Evolutionary conservation across 306 rosid genomes (phyloP), one percentile per base, ranked within the genome.

Genomic region (Begonia fuchsioides): DNA sequence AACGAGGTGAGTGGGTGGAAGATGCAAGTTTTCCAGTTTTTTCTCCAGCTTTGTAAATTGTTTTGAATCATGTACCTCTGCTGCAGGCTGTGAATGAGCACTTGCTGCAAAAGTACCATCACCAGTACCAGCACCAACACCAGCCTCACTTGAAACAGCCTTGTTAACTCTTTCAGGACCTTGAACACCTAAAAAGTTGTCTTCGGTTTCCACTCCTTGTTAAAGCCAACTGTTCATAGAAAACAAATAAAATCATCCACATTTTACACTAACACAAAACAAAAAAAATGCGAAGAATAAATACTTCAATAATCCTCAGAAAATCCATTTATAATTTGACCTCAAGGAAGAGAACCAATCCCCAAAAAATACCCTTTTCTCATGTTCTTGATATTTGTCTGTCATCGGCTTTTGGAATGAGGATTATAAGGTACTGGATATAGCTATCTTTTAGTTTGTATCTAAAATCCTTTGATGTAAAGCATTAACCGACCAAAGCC

Each of bases 121-220:
- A 41, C 72, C 63, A 55, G 61, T n/a, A n/a, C n/a, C n/a, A 13
- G 64, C 52, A 70, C 58, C 46, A 40, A 68, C 16, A 41, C 72
- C 63, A 55, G 61, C 74, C 64, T 78, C 95, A 49, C 76, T 60
- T 56, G 83, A 53, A 61, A 52, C 65, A 51, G 54, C 68, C 38
- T 48, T 35, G 49, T 49, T 56, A 49, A 76, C 72, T 52, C 80
- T 69, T 66, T 71, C 73, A 16, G 73, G 69, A 59, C 72, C 82
- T 63, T 79, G 94, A 60, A 69, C 72, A 53, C 20, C 72, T 32
- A 50, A 46, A 12, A 76, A 46, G 68, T 55, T 20, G 90, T 67
- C 74, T 92, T 92, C 15, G 98, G 98, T 64, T 85, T 92, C 98
- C 98, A 90, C 66, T 90, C 98, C 78, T 85, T 90, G 64, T 63